These are phyloP conservation scores for Zygotorulaspora sp. DNA, from an alignment of 805 yeast genomes.

Conservation along the genomic window DNA sequence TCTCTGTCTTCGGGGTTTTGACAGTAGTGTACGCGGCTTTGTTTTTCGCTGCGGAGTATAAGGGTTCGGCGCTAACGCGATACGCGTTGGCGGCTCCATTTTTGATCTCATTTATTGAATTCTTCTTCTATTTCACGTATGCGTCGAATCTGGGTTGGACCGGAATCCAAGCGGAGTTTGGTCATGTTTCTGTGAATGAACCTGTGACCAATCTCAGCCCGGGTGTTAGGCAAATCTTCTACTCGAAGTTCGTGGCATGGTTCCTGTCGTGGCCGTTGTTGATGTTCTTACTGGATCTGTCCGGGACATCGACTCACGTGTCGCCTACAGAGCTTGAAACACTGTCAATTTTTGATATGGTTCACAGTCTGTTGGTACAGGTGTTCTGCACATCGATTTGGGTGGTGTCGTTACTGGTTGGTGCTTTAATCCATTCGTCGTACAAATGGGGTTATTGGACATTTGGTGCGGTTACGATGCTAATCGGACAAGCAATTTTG, in stretches of 20 bases:
- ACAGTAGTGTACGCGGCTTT: slow-evolving; percentile 12
- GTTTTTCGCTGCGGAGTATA: slow-evolving; percentile 15
- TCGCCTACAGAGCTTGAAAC: slow-evolving; percentile 6
- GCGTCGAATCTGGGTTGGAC: slow-evolving; percentile 47
- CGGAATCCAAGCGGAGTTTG: slow-evolving; percentile 38
- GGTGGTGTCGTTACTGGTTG: slow-evolving; percentile 53
- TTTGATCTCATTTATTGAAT: slow-evolving; percentile 37
- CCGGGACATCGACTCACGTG: slow-evolving; percentile 11
- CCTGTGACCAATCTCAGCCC: slow-evolving; percentile 19
- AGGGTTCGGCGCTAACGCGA: slow-evolving; percentile 12
- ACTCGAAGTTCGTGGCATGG: slow-evolving; percentile 43
- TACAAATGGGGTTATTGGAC: slow-evolving; percentile 70
- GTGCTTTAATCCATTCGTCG: slow-evolving; percentile 48
- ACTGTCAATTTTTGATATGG: slow-evolving; percentile 15
- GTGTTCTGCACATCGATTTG: slow-evolving; percentile 44
- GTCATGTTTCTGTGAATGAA: slow-evolving; percentile 35
- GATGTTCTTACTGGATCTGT: slow-evolving; percentile 30
- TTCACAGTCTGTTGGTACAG: slow-evolving; percentile 38
- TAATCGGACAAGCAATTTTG: slow-evolving; percentile 36
- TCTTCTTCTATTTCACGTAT: slow-evolving; percentile 41
- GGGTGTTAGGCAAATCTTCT: slow-evolving; percentile 42
- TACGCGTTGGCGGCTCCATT: slow-evolving; percentile 30
- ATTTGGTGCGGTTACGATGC: slow-evolving; percentile 44
- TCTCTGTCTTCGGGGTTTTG: slow-evolving; percentile 32
- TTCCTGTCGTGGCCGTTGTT: slow-evolving; percentile 44